phyloP scores from a whole-genome alignment of 2,329 filamentous ascomycete species.

The Alternaria postmessia region DNA sequence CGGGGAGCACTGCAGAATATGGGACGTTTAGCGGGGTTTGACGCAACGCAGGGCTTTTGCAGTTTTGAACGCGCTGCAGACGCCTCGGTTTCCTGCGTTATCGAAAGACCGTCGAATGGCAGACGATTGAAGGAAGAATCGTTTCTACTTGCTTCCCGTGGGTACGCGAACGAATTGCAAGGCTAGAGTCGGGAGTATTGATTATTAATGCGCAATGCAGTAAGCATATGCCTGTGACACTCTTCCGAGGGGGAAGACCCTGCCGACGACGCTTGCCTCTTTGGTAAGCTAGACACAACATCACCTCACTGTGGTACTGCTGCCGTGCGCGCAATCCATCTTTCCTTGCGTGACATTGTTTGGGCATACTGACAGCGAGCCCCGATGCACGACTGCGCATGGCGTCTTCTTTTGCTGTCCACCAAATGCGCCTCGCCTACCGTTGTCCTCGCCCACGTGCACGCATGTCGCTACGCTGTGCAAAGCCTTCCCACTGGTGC shows the following conservation, averaged over 20 bases:
- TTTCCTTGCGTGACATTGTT: constrained; percentile 19
- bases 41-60: constrained; percentile 26
- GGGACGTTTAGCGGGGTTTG: constrained; percentile 40
- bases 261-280: constrained; percentile 19
- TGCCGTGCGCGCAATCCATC: constrained; percentile 18
- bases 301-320: constrained; percentile 13
- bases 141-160: background rate
- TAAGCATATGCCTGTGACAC: constrained; percentile 5
- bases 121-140: background rate
- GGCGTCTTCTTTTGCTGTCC: constrained; percentile 2
- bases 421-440: constrained; percentile 13
- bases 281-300: constrained; percentile 16
- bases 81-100: constrained; percentile 11
- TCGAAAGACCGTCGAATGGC: constrained; percentile 9
- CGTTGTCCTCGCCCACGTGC: constrained; percentile 25
- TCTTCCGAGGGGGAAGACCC: constrained; percentile 4
- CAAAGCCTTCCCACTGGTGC: constrained; percentile 9
- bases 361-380: constrained; percentile 23
- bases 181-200: constrained; percentile 16
- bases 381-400: constrained; percentile 12
- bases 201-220: constrained; percentile 24
- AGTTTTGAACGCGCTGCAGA: constrained; percentile 21
- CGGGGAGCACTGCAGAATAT: constrained; percentile 45
- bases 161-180: constrained; percentile 7
- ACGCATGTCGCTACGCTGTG: constrained; percentile 11